These are phyloP conservation scores for Petunia secreta DNA, from an alignment of 257 asterid species.

Conservation along the genomic window DNA sequence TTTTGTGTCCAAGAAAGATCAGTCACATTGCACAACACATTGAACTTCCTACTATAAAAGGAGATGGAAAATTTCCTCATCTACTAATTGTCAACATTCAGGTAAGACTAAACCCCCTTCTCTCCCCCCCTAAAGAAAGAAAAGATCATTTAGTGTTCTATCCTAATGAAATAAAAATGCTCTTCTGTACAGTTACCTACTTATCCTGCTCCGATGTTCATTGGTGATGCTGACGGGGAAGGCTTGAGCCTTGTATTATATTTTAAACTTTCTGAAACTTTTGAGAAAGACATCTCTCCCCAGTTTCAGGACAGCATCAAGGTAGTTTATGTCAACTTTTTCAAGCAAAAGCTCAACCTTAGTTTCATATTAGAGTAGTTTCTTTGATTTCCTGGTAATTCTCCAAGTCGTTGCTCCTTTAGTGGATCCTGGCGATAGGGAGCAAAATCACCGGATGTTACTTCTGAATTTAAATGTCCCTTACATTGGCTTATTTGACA, in stretches of 20 bases:
- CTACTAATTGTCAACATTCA: constrained; percentile 90
- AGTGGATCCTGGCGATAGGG: neutral
- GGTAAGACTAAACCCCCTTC: constrained; percentile 39
- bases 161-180: constrained; percentile 1
- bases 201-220: constrained; percentile 81
- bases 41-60: constrained; percentile 73
- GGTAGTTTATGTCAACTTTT: constrained; percentile 45
- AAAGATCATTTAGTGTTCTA: neutral
- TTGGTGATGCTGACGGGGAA: constrained; percentile 89
- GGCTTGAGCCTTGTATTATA: constrained; percentile 86
- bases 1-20: constrained; percentile 68
- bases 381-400: neutral
- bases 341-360: neutral
- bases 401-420: neutral
- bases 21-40: constrained; percentile 92
- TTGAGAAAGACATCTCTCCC: constrained; percentile 61
- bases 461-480: neutral
- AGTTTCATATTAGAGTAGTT: no score
- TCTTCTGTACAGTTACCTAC: constrained; percentile 69
- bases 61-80: constrained; percentile 62
- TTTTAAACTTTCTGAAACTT: constrained; percentile 78
- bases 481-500: constrained; percentile 31
- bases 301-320: constrained; percentile 76
- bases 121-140: neutral
- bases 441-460: neutral